phyloP scores from a whole-genome alignment of 306 rosid species.

The Cucumis cinereus region DNA sequence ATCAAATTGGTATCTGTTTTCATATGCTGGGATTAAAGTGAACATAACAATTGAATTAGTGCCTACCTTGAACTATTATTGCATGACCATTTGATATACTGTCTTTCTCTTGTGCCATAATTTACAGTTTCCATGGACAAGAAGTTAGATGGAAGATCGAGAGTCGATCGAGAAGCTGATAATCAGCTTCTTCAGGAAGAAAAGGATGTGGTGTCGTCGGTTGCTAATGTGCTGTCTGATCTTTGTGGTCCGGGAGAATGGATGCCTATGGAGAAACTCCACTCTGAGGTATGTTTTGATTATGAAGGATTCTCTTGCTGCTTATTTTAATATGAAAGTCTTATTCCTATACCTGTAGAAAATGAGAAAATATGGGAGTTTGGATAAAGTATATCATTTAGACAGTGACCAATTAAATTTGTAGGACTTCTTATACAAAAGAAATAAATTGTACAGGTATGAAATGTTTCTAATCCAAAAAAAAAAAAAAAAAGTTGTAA shows the following conservation, averaged over 20 bases:
- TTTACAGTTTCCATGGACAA: conserved; percentile 44
- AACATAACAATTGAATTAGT: background rate
- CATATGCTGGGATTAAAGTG: background rate
- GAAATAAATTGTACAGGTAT: too few species aligned
- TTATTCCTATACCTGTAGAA: background rate
- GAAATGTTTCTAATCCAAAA: too few species aligned
- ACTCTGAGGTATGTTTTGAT: conserved; percentile 55
- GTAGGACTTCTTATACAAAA: background rate
- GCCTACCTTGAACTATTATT: background rate
- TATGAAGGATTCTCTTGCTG: background rate
- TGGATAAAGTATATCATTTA: background rate
- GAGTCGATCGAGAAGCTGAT: conserved; percentile 81
- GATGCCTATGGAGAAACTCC: conserved; percentile 99
- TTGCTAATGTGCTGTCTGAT: conserved; percentile 92
- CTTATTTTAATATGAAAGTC: background rate
- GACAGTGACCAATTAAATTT: background rate
- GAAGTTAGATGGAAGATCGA: conserved; percentile 76
- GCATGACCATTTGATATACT: background rate
- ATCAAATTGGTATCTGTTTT: background rate
- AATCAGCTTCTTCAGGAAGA: conserved; percentile 90
- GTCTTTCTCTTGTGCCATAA: background rate
- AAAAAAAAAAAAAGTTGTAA: too few species aligned
- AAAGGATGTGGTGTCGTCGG: conserved; percentile 98
- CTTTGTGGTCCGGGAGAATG: conserved; percentile 99
- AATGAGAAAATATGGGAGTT: background rate